Evolutionary conservation across 2,329 filamentous ascomycete species (phyloP).

Genomic region (Exutisphaerella laricina): DNA sequence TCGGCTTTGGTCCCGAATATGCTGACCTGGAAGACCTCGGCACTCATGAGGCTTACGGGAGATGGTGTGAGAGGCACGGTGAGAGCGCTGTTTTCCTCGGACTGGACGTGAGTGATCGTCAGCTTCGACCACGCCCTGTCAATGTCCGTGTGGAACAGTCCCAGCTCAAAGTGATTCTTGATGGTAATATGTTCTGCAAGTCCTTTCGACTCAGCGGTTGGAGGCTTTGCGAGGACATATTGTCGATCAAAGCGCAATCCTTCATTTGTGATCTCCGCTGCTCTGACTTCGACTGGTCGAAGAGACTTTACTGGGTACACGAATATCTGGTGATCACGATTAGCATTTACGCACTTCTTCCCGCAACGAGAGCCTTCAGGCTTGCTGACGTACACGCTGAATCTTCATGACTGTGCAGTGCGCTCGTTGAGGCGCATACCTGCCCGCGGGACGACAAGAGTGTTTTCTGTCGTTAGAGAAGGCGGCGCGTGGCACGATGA

Average conservation of each 20-base stretch:
- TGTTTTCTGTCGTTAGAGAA: too few relatives aligned
- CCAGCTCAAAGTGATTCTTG: conserved; percentile 32
- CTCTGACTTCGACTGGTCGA: conserved; percentile 30
- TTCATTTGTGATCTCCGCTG: conserved; percentile 34
- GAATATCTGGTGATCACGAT: conserved; percentile 24
- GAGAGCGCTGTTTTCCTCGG: conserved; percentile 25
- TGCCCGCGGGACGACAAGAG: neutral
- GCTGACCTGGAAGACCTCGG: conserved; percentile 27
- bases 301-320: conserved; percentile 33
- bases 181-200: conserved; percentile 34
- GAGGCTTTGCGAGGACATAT: conserved; percentile 33
- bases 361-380: neutral
- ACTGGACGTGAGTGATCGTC: conserved; percentile 31
- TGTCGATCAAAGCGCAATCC: conserved; percentile 33
- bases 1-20: conserved; percentile 33
- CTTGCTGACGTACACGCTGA: conserved; percentile 24
- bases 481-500: too few relatives aligned
- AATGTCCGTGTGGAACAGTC: conserved; percentile 31
- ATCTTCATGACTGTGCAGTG: conserved; percentile 27
- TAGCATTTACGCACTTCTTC: too few relatives aligned
- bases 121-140: conserved; percentile 32
- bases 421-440: conserved; percentile 2
- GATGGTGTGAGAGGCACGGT: conserved; percentile 30
- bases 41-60: conserved; percentile 28
- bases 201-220: conserved; percentile 25